A percentile compares a stretch with the other conserved stretches of the same genome.
phyloP scores from a whole-genome alignment of 2,329 filamentous ascomycete species.

The Fusarium devonianum region DNA sequence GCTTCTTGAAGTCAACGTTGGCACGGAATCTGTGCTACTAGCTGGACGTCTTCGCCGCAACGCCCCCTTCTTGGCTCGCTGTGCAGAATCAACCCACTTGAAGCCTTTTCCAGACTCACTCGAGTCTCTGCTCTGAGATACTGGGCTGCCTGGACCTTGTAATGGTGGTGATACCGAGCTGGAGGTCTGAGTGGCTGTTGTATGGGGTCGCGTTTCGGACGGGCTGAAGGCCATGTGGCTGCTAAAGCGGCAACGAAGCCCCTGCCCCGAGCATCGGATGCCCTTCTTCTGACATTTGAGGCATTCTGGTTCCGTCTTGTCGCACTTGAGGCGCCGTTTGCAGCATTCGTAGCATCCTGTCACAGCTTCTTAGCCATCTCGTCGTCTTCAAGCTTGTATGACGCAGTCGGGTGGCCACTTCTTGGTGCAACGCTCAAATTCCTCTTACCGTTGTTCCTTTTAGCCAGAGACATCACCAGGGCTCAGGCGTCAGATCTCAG shows the following conservation, averaged over 20 bases:
- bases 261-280: slow-evolving; percentile 50
- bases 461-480: slow-evolving; percentile 43
- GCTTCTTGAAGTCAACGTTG: slow-evolving; percentile 3
- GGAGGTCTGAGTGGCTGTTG: neutral
- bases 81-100: slow-evolving; percentile 28
- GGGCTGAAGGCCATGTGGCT: slow-evolving; percentile 37
- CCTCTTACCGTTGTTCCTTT: slow-evolving; percentile 38
- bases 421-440: too few species aligned
- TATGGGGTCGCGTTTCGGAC: neutral
- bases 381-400: too few species aligned
- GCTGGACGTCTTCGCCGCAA: neutral
- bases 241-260: slow-evolving; percentile 48
- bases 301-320: slow-evolving; percentile 49
- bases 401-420: too few species aligned
- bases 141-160: too few species aligned
- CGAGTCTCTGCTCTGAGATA: neutral
- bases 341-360: slow-evolving; percentile 51
- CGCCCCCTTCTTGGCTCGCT: slow-evolving; percentile 15
- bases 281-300: slow-evolving; percentile 50
- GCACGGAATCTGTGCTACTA: neutral
- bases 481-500: too few species aligned
- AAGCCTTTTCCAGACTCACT: slow-evolving; percentile 9
- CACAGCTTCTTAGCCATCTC: too few species aligned
- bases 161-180: neutral
- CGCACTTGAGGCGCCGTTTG: slow-evolving; percentile 49